Base-by-base conservation (phyloP, 2,329 filamentous ascomycete genomes). In the Nemania diffusa region DNA sequence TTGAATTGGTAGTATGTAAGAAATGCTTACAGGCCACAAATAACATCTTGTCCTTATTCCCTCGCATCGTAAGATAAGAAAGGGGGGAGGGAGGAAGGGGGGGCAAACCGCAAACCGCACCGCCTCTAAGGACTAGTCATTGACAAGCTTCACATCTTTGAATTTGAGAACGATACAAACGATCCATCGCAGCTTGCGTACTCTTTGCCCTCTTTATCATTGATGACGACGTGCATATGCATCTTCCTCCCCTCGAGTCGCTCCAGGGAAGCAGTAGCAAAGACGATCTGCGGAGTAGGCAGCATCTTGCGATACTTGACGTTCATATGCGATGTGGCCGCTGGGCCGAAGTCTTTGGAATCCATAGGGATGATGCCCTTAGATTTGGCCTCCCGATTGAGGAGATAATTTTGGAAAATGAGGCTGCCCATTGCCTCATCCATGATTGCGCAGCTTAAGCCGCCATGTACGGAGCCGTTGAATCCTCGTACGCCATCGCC, bases 401-500 rank as follows among this genome's bases (percentile, higher is more conserved):
- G 56, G 32, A 71, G 37, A 53, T 72, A 62, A 50, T 75, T 76
- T 56, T 68, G 48, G 26, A 71, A 69, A 22, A 75, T 57, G 32
- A 77, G 57, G 27, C 56, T 57, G 26, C 73, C 74, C 75, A 77
- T 77, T 40, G 72, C 71, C 62, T 78, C 76, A 67, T 77, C 76
- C 17, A 77, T 69, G 8, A 75, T 8, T 8, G 69, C 56, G 7
- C 67, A 46, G 11, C 73, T 61, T 1, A 78, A 58, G 4, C 75
- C 76, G 34, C 75, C 76, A 57, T 78, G 74, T 1, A 68, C 61
- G 6, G 70, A 60, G 27, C 70, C 74, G 53, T 72, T 73, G 64
- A 74, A 76, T 5, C 76, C 74, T 17, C 72, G 72, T 34, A 75
- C 50, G 1, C 72, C 75, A 1, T 59, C 58, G 3, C 53, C 62